Percentiles rank a stretch among this genome's conserved stretches.
Conservation (phyloP, 176 grass and related monocot species). For the Phyllostachys edulis region DNA sequence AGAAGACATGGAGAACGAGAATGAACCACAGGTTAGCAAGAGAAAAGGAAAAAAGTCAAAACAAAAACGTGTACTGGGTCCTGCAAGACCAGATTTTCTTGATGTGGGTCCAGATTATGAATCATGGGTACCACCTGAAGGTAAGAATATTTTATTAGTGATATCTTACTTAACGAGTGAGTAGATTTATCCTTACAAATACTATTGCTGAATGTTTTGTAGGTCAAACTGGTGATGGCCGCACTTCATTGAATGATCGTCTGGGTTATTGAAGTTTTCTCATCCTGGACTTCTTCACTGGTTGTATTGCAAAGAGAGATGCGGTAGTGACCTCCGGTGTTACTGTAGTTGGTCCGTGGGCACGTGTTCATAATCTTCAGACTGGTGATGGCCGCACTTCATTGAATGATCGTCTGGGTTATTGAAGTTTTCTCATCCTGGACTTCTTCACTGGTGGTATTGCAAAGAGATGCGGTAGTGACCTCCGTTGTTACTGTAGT, state of each 20-base stretch:
- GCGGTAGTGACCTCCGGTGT: background rate
- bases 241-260: slow-evolving; percentile 82
- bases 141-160: slow-evolving; percentile 31
- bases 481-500: background rate
- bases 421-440: slow-evolving; percentile 37
- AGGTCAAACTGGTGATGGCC: slow-evolving; percentile 99
- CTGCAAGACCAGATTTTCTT: slow-evolving; percentile 82
- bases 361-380: background rate
- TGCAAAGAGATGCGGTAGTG: background rate
- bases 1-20: slow-evolving; percentile 49
- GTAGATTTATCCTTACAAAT: slow-evolving; percentile 12
- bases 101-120: slow-evolving; percentile 54
- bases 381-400: too few species aligned
- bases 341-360: background rate
- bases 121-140: slow-evolving; percentile 93
- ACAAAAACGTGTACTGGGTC: slow-evolving; percentile 74
- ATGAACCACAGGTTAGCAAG: slow-evolving; percentile 18
- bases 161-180: slow-evolving; percentile 2
- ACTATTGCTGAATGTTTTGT: slow-evolving; percentile 24
- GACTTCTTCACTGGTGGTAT: background rate
- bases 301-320: background rate
- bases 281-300: background rate
- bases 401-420: too few species aligned
- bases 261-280: slow-evolving; percentile 64
- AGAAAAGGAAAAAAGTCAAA: slow-evolving; percentile 52